These are phyloP conservation scores for Stagonosporopsis rhizophila DNA, from an alignment of 2,329 filamentous ascomycete species.

Conservation along the genomic window DNA sequence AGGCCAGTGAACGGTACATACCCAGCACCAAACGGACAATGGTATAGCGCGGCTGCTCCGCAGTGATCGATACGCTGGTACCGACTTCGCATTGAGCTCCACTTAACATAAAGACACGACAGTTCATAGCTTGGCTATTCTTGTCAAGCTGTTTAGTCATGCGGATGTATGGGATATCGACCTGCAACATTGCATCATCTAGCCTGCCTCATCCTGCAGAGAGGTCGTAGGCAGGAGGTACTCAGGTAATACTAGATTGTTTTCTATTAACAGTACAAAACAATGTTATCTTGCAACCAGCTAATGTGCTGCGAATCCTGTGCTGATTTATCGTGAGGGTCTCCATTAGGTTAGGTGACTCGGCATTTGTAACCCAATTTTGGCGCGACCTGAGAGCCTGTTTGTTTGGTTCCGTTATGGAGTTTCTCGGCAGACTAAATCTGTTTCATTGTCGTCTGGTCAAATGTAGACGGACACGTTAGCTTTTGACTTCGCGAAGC, in stretches of 20 bases:
- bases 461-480: neutral
- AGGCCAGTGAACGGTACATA: conserved; percentile 2
- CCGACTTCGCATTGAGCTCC: neutral
- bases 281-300: neutral
- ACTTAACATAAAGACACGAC: conserved; percentile 1
- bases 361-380: too few relatives aligned
- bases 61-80: conserved; percentile 4
- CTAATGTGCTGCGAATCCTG: neutral
- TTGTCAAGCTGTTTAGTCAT: neutral
- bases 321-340: neutral
- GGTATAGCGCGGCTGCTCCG: conserved; percentile 2
- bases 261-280: neutral
- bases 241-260: neutral
- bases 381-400: neutral
- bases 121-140: neutral
- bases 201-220: too few relatives aligned
- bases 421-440: neutral
- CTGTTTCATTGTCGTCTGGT: conserved; percentile 7
- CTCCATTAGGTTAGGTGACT: neutral
- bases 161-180: neutral
- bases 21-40: neutral
- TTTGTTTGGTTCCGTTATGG: neutral
- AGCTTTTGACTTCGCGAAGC: neutral
- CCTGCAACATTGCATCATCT: neutral
- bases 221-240: neutral